Evolutionary conservation across 2,329 filamentous ascomycete species (phyloP), one percentile per base, ranked within the genome.

Genomic region (Calycina marina): DNA sequence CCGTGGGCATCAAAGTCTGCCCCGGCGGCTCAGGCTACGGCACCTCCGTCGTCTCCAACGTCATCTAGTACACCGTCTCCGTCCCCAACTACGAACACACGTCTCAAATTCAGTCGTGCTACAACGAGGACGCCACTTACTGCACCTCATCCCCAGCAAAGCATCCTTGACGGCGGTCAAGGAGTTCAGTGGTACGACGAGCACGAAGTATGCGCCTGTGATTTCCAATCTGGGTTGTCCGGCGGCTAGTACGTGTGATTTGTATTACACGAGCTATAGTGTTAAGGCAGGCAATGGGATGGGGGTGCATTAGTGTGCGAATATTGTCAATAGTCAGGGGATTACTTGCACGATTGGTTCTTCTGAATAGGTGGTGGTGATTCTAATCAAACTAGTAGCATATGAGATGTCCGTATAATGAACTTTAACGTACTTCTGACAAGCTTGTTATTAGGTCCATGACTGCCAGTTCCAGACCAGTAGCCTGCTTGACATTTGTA

Each of bases 1-100:
- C 61, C 1, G 57, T 51, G 1, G 61, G 61, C 0, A 63, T 65
- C 41, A 65, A 64, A 42, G 48, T 57, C 2, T 63, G 63, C 36
- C 58, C 58, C 0, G 50, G 48, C 10, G 57, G 58, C 2, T 42
- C 43, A 2, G 37, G 33, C 4, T 52, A 62, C 35, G 56, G 57
- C 9, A 39, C 45, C 0, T 55, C 58, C 0, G 52, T 51, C 0
- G 57, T 63, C 14, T 47, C 40, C 3, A 63, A 63, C 36, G 55
- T 62, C 14, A 63, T 58, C 0, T 63, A 49, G 34, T 46, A 50
- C 4, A 50, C 47, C 12, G 46, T 64, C 12, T 52, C 47, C 1
- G 53, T 61, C 4, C 40, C 54, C 1, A 47, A 50, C 9, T 56
- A 50, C 34, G 58, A 60, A 33, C 62, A 62, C 37, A 60, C 57